These are phyloP conservation scores for Scutellospora calospora DNA, from an alignment of 371 early-diverging fungal species.

Conservation along the genomic window DNA sequence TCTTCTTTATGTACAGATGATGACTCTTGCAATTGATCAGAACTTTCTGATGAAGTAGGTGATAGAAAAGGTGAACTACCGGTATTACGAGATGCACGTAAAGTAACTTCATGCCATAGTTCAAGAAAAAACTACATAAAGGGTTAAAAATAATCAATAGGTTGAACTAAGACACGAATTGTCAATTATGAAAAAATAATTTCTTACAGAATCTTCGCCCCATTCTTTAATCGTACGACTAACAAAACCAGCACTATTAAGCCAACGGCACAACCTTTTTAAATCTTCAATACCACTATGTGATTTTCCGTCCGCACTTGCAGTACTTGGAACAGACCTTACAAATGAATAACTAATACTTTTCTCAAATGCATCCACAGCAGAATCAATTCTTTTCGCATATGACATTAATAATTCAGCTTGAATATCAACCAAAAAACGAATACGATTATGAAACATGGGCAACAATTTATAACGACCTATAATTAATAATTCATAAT, in stretches of 20 bases:
- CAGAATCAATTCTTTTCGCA: constrained; percentile 56
- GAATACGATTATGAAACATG: constrained; percentile 51
- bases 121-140: constrained; percentile 62
- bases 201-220: constrained; percentile 65
- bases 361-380: constrained; percentile 61
- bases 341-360: constrained; percentile 59
- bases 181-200: neutral
- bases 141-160: neutral
- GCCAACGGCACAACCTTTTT: constrained; percentile 58
- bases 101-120: constrained; percentile 59
- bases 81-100: constrained; percentile 48
- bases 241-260: constrained; percentile 59
- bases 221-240: constrained; percentile 57
- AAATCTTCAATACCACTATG: constrained; percentile 30
- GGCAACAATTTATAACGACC: constrained; percentile 44
- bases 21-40: constrained; percentile 34
- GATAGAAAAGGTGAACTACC: constrained; percentile 38
- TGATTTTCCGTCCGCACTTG: constrained; percentile 48
- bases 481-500: neutral
- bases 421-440: constrained; percentile 64
- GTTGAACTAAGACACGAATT: neutral
- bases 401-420: constrained; percentile 60
- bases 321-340: constrained; percentile 62
- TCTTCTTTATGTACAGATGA: constrained; percentile 47
- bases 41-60: constrained; percentile 17